Conservation (phyloP, 2,329 filamentous ascomycete genomes). For the Raffaelea ambrosiae region DNA sequence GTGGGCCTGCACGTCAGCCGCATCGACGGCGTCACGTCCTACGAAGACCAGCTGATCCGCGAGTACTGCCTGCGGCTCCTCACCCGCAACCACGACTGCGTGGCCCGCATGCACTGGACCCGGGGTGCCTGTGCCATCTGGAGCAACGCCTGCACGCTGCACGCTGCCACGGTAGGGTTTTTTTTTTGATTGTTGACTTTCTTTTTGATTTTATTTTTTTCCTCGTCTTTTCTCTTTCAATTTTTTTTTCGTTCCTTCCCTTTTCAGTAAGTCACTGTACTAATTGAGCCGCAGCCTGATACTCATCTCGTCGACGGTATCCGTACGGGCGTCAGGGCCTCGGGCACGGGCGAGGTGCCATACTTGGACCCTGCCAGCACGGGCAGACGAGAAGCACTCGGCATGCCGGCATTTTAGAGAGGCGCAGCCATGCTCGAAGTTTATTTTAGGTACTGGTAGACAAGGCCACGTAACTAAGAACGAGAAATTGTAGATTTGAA, state of each 20-base stretch:
- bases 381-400: constrained; percentile 19
- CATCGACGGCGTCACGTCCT: constrained; percentile 25
- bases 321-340: constrained; percentile 25
- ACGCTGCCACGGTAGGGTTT: constrained; percentile 24
- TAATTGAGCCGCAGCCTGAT: too few relatives aligned
- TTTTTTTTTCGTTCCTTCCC: too few relatives aligned
- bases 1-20: constrained; percentile 22
- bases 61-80: constrained; percentile 26
- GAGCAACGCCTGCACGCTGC: constrained; percentile 24
- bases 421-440: too few relatives aligned
- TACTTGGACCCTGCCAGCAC: constrained; percentile 26
- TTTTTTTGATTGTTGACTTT: too few relatives aligned
- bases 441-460: too few relatives aligned
- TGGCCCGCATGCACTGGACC: constrained; percentile 31
- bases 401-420: constrained; percentile 4
- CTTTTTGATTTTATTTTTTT: too few relatives aligned
- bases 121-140: constrained; percentile 29
- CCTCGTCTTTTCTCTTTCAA: too few relatives aligned
- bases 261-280: too few relatives aligned
- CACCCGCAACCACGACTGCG: constrained; percentile 29
- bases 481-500: too few relatives aligned
- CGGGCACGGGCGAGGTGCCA: constrained; percentile 27
- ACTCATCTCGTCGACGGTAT: constrained; percentile 21
- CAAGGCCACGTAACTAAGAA: too few relatives aligned
- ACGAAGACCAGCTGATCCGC: constrained; percentile 26